These are phyloP conservation scores for Casuarina cunninghamiana DNA, from an alignment of 306 rosid genomes.

Conservation along the genomic window DNA sequence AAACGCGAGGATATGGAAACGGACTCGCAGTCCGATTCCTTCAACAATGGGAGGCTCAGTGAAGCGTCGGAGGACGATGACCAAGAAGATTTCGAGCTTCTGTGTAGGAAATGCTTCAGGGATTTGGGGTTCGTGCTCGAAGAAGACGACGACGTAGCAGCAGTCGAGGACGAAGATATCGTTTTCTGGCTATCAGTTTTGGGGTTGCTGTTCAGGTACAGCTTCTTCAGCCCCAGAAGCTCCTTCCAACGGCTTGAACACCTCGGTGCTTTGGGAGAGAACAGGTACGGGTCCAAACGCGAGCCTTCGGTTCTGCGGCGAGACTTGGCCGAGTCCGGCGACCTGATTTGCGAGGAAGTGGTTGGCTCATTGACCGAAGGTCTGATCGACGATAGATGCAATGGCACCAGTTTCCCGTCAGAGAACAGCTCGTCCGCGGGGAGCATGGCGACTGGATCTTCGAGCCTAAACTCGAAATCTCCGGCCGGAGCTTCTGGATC, in stretches of 20 bases:
- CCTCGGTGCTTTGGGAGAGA: constrained; percentile 97
- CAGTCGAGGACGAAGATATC: constrained; percentile 24
- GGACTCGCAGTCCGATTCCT: constrained; percentile 64
- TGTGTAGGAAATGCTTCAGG: constrained; percentile 63
- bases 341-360: constrained; percentile 20
- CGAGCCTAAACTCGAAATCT: constrained; percentile 87
- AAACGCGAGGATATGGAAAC: constrained; percentile 81
- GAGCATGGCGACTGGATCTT: constrained; percentile 79
- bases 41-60: constrained; percentile 50
- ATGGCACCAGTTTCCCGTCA: constrained; percentile 86
- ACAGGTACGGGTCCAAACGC: constrained; percentile 54
- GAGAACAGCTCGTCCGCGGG: constrained; percentile 93
- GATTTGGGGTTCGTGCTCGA: constrained; percentile 39
- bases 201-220: constrained; percentile 44
- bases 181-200: constrained; percentile 48
- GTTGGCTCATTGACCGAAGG: constrained; percentile 20
- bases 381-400: constrained; percentile 48
- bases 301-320: constrained; percentile 37
- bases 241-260: constrained; percentile 96
- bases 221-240: constrained; percentile 70
- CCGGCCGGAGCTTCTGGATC: constrained; percentile 47
- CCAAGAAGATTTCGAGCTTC: constrained; percentile 51
- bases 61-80: constrained; percentile 50
- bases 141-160: constrained; percentile 28
- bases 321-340: constrained; percentile 32